Evolutionary conservation across 2,329 filamentous ascomycete genomes (phyloP).

Genomic region (Trichoderma sp.): DNA sequence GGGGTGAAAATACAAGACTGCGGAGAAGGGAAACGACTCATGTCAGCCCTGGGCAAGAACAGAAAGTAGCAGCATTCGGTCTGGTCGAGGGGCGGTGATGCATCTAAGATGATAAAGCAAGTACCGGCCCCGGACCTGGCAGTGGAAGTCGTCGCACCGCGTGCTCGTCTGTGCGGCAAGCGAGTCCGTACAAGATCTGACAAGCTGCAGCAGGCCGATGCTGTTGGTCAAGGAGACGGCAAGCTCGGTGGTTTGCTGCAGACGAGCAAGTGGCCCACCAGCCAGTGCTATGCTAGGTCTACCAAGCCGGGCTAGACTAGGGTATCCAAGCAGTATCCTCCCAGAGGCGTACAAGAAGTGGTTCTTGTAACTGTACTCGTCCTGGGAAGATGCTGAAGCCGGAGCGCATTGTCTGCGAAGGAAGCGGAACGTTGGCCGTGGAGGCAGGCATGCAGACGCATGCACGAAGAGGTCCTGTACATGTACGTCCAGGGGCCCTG

Average conservation of each 20-base stretch:
- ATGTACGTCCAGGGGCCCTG: constrained; percentile 18
- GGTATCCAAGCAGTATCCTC: constrained; percentile 21
- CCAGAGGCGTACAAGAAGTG: constrained; percentile 19
- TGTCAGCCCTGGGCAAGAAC: constrained; percentile 17
- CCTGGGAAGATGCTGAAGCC: background rate
- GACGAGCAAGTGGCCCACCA: constrained; percentile 17
- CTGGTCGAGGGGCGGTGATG: constrained; percentile 8
- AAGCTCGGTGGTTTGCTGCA: constrained; percentile 22
- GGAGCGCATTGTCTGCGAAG: constrained; percentile 20
- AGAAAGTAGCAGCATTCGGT: constrained; percentile 10
- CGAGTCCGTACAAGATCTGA: constrained; percentile 21
- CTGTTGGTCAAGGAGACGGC: constrained; percentile 21
- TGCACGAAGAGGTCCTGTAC: constrained; percentile 21
- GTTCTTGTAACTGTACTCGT: constrained; percentile 9
- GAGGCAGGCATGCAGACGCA: constrained; percentile 17
- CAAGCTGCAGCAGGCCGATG: constrained; percentile 20
- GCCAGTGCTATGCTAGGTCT: constrained; percentile 6
- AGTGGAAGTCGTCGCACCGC: constrained; percentile 10
- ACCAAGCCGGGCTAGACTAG: constrained; percentile 17
- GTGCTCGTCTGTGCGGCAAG: constrained; percentile 12
- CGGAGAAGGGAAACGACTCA: constrained; percentile 21
- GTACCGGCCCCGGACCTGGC: constrained; percentile 15
- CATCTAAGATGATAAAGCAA: constrained; percentile 18
- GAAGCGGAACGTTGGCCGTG: constrained; percentile 22
- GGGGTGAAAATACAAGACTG: constrained; percentile 20